These are phyloP conservation scores for Microbotryum scabiosae DNA, from an alignment of 1,284 basidiomycete genomes.

Conservation along the genomic window DNA sequence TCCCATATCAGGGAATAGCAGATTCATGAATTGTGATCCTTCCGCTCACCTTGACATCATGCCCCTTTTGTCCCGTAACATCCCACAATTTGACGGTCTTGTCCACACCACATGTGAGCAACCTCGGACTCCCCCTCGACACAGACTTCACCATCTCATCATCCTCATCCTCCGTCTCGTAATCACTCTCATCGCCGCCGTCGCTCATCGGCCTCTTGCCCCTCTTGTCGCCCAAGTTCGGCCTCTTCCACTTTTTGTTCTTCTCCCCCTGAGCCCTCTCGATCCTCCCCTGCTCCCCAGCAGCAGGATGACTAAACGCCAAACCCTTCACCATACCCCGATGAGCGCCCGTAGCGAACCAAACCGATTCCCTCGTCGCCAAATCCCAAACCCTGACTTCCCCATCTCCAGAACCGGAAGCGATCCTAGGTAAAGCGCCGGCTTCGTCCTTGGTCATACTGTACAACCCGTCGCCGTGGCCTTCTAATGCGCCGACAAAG, in stretches of 20 bases:
- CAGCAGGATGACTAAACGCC: constrained; percentile 50
- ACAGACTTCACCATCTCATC: constrained; percentile 8
- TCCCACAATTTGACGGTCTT: constrained; percentile 88
- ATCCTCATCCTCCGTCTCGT: constrained; percentile 3
- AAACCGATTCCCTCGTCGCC: constrained; percentile 55
- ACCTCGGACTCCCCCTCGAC: constrained; percentile 49
- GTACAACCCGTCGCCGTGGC: constrained; percentile 94
- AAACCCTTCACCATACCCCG: constrained; percentile 85
- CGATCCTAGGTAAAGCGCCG: constrained; percentile 63
- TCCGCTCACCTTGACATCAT: constrained; percentile 25
- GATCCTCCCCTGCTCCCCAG: constrained; percentile 24
- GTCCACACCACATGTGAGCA: constrained; percentile 88
- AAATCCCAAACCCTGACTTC: constrained; percentile 87
- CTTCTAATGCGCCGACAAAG: constrained; percentile 81
- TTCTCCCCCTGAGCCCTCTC: constrained; percentile 31
- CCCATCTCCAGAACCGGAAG: constrained; percentile 93
- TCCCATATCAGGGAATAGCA: constrained; percentile 37
- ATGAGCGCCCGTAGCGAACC: constrained; percentile 72
- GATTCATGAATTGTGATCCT: constrained; percentile 14
- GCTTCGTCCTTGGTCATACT: constrained; percentile 66
- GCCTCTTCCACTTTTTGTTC: constrained; percentile 23
- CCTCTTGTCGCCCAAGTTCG: constrained; percentile 20
- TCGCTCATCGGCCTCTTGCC: constrained; percentile 25
- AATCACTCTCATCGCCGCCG: constrained; percentile 27
- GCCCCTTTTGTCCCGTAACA: constrained; percentile 40